These are phyloP conservation scores for Scheffersomyces insectosa DNA, from an alignment of 1,139 yeast genomes.

Conservation along the genomic window DNA sequence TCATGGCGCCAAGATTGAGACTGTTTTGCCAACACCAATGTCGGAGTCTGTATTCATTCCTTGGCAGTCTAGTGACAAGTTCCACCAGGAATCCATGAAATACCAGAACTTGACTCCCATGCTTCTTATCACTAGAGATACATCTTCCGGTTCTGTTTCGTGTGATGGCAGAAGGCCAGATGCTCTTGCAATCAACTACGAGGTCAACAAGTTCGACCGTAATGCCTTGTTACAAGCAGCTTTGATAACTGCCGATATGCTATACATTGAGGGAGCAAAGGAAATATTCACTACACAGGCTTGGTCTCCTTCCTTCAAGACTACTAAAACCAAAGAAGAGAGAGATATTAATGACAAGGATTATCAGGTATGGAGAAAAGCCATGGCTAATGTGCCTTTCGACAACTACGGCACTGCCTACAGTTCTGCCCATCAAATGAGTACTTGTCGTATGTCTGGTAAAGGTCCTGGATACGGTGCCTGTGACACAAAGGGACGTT, in stretches of 20 bases:
- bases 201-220: slow-evolving; percentile 43
- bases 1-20: slow-evolving; percentile 60
- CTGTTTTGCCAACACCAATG: slow-evolving; percentile 49
- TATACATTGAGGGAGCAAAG: slow-evolving; percentile 53
- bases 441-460: slow-evolving; percentile 56
- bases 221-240: slow-evolving; percentile 42
- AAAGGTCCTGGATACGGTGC: slow-evolving; percentile 52
- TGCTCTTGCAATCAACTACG: slow-evolving; percentile 40
- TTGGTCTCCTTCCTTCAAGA: slow-evolving; percentile 41
- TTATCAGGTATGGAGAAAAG: slow-evolving; percentile 46
- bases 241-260: slow-evolving; percentile 45
- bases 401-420: slow-evolving; percentile 31
- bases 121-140: slow-evolving; percentile 53
- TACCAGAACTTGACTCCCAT: slow-evolving; percentile 44
- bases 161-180: slow-evolving; percentile 39
- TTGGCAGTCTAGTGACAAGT: slow-evolving; percentile 41
- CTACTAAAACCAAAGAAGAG: slow-evolving; percentile 39
- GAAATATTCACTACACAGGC: slow-evolving; percentile 44
- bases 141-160: slow-evolving; percentile 41
- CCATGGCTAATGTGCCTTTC: slow-evolving; percentile 28
- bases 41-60: slow-evolving; percentile 42
- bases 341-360: slow-evolving; percentile 47
- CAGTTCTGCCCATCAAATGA: slow-evolving; percentile 67
- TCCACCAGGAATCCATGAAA: slow-evolving; percentile 35
- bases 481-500: slow-evolving; percentile 48